Conservation (phyloP, 2,329 filamentous ascomycete species). For the Verticillium isaacii region DNA sequence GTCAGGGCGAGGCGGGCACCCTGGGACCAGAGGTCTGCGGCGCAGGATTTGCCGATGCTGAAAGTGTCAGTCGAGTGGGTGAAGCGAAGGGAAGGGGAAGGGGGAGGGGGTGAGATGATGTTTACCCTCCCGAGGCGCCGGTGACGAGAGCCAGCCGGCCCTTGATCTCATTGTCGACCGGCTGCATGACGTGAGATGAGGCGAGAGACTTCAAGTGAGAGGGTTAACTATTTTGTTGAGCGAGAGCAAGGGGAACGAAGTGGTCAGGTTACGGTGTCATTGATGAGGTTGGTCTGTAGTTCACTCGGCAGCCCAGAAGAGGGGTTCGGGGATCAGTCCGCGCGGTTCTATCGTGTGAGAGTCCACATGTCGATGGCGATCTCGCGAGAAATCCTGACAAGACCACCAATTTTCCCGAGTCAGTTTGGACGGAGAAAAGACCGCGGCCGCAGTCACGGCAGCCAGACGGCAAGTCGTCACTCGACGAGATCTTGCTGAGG, state of each 20-base stretch:
- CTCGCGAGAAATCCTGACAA: not conserved
- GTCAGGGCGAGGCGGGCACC: conserved; percentile 54
- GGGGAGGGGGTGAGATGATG: not conserved
- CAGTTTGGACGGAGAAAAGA: not conserved
- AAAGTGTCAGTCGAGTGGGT: conserved; percentile 3
- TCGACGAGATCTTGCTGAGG: not conserved
- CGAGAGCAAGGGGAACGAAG: not conserved
- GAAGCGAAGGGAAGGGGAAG: not conserved
- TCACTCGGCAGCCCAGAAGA: not conserved
- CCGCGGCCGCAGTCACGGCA: not conserved
- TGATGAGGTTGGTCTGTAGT: not conserved
- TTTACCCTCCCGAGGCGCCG: conserved; percentile 56
- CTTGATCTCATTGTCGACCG: conserved; percentile 37
- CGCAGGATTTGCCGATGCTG: conserved; percentile 58
- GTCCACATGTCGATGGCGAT: not conserved
- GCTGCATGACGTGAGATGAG: not conserved
- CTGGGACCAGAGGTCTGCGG: conserved; percentile 45
- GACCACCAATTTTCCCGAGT: not conserved
- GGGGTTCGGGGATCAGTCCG: not conserved
- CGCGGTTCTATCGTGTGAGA: not conserved
- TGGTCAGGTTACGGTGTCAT: not conserved
- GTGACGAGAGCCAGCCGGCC: conserved; percentile 55
- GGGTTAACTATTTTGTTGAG: not conserved
- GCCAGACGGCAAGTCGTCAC: not conserved
- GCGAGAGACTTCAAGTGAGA: not conserved